Evolutionary conservation across 1,284 basidiomycete genomes (phyloP).

Genomic region (Cryptococcus sp.): DNA sequence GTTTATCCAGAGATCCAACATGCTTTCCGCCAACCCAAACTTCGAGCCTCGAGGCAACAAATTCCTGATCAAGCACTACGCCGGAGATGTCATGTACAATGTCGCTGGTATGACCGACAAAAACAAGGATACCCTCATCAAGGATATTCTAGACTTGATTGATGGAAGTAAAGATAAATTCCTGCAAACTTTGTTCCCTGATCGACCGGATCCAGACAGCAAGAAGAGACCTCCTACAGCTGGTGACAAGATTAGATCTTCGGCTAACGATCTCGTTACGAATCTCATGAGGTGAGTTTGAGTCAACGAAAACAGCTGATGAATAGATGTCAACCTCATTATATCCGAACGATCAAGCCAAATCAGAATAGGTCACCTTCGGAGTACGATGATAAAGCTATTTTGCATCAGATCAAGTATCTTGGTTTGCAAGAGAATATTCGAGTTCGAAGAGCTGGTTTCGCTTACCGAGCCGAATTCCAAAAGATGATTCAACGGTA

Average conservation of each 20-base stretch:
- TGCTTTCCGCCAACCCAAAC: conserved; percentile 75
- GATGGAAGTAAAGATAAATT: conserved; percentile 75
- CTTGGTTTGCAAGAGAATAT: conserved; percentile 99
- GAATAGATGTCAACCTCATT: conserved; percentile 90
- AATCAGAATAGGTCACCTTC: conserved; percentile 91
- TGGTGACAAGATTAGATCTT: conserved; percentile 94
- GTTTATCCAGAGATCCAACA: conserved; percentile 86
- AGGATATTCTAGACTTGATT: conserved; percentile 89
- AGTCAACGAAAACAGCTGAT: not conserved
- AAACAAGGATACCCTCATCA: conserved; percentile 96
- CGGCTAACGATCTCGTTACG: conserved; percentile 90
- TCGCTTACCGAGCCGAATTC: conserved; percentile 83
- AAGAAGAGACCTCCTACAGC: conserved; percentile 98
- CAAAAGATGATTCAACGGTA: conserved; percentile 94
- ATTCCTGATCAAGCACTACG: conserved; percentile 90
- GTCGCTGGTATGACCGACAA: conserved; percentile 99
- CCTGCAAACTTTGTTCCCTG: conserved; percentile 85
- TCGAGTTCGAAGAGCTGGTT: conserved; percentile 91
- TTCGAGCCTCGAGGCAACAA: conserved; percentile 88
- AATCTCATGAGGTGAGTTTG: conserved; percentile 34
- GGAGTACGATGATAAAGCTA: conserved; percentile 92
- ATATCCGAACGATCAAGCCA: conserved; percentile 99
- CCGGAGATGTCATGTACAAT: conserved; percentile 98
- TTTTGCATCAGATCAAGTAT: conserved; percentile 98
- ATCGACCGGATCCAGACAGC: conserved; percentile 90